Conservation (phyloP, 2,329 filamentous ascomycete genomes). For the Colletotrichum sp. region DNA sequence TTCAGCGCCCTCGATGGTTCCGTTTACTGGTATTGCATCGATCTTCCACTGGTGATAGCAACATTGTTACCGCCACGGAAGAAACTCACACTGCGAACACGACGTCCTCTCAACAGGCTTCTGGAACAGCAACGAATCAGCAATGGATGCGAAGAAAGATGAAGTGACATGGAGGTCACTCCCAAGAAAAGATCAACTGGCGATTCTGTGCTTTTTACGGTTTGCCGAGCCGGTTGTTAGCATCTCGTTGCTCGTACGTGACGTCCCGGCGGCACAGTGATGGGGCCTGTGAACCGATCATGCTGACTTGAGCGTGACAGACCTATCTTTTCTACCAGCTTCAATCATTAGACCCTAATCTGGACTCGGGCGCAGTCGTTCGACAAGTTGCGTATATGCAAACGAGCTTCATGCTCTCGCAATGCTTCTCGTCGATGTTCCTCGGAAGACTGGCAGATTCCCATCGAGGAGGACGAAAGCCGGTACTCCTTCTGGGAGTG, state of each 20-base stretch:
- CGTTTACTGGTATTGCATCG: background rate
- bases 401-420: conserved; percentile 3
- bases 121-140: background rate
- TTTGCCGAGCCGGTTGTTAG: conserved; percentile 11
- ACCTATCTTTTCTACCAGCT: conserved; percentile 9
- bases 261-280: background rate
- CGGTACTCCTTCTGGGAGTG: background rate
- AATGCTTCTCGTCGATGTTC: background rate
- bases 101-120: accelerated
- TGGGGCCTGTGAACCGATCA: background rate
- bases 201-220: conserved; percentile 1
- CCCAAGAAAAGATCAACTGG: conserved; percentile 7
- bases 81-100: accelerated
- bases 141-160: background rate
- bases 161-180: conserved; percentile 4
- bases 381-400: background rate
- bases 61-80: background rate
- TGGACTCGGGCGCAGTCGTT: background rate
- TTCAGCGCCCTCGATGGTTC: background rate
- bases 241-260: conserved; percentile 1
- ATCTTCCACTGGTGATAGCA: background rate
- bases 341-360: background rate
- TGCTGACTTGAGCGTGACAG: background rate
- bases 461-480: background rate
- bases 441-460: background rate